Percentiles rank a stretch among this genome's conserved stretches.
These are phyloP conservation scores for Fistulinella cinereoalba DNA, from an alignment of 1,284 basidiomycete species.

Conservation along the genomic window DNA sequence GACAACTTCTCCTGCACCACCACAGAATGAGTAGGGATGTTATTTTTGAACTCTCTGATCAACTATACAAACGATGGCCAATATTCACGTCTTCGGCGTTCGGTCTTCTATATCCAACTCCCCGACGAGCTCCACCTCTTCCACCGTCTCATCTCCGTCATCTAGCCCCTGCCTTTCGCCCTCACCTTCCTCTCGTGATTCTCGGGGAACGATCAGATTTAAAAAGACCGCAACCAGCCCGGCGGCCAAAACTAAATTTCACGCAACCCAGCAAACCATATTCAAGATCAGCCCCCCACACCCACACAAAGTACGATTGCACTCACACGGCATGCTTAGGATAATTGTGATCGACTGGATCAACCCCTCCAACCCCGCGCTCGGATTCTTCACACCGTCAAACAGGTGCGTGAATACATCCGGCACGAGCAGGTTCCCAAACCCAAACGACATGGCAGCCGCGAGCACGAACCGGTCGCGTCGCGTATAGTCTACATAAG, in stretches of 20 bases:
- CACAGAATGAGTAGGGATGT: no score
- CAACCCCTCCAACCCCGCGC: slow-evolving; percentile 63
- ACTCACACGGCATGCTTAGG: slow-evolving; percentile 73
- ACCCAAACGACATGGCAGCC: slow-evolving; percentile 68
- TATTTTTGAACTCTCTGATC: no score
- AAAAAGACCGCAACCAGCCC: slow-evolving; percentile 58
- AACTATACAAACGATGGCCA: no score
- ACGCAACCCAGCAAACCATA: no score
- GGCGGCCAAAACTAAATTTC: no score
- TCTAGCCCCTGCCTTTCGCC: background rate
- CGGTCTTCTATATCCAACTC: no score
- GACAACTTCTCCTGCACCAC: no score
- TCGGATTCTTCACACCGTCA: slow-evolving; percentile 56
- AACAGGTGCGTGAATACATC: slow-evolving; percentile 67
- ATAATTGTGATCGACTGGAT: slow-evolving; percentile 79
- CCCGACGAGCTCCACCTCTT: background rate
- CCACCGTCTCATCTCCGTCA: background rate
- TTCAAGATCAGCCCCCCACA: background rate
- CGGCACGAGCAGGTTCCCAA: slow-evolving; percentile 66
- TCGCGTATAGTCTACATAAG: slow-evolving; percentile 62
- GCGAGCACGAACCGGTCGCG: slow-evolving; percentile 77
- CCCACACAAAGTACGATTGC: background rate
- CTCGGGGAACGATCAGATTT: slow-evolving; percentile 62
- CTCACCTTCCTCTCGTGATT: slow-evolving; percentile 17
- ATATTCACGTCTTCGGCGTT: no score